Evolutionary conservation across 2,329 filamentous ascomycete genomes (phyloP).

Genomic region (Fusarium newnesense): DNA sequence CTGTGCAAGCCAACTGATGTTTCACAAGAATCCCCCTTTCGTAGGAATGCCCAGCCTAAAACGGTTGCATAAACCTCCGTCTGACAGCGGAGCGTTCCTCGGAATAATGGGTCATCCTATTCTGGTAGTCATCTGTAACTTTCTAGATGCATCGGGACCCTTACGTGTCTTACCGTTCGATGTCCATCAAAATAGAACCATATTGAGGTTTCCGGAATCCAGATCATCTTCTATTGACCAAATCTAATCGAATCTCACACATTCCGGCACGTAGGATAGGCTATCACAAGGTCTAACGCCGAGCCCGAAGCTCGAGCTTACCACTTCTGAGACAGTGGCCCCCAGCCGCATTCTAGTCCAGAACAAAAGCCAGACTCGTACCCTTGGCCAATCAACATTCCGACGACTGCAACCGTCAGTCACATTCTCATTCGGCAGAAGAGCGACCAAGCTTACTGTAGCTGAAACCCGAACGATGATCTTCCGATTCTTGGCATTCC

Average conservation of each 20-base stretch:
- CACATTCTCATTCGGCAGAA: background rate
- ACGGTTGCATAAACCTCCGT: background rate
- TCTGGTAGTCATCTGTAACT: rapidly evolving
- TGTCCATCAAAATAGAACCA: rapidly evolving
- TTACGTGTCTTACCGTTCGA: background rate
- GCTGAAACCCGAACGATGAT: constrained; percentile 7
- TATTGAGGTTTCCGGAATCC: background rate
- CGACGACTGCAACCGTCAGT: constrained; percentile 5
- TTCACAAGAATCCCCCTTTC: background rate
- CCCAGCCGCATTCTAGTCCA: background rate
- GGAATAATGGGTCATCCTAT: rapidly evolving
- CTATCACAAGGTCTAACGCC: background rate
- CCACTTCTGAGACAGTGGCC: background rate
- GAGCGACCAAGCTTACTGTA: background rate
- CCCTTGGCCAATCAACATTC: background rate
- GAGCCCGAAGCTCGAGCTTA: background rate
- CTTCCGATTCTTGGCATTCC: constrained; percentile 2
- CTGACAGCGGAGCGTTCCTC: background rate
- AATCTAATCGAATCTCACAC: background rate
- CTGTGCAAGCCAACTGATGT: too few species aligned
- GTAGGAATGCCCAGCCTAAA: background rate
- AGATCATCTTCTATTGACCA: too few species aligned
- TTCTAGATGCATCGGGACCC: background rate
- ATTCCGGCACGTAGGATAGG: background rate
- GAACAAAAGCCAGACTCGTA: background rate